Conservation (phyloP, 495 filamentous ascomycete species). For the Xylaria grammica region DNA sequence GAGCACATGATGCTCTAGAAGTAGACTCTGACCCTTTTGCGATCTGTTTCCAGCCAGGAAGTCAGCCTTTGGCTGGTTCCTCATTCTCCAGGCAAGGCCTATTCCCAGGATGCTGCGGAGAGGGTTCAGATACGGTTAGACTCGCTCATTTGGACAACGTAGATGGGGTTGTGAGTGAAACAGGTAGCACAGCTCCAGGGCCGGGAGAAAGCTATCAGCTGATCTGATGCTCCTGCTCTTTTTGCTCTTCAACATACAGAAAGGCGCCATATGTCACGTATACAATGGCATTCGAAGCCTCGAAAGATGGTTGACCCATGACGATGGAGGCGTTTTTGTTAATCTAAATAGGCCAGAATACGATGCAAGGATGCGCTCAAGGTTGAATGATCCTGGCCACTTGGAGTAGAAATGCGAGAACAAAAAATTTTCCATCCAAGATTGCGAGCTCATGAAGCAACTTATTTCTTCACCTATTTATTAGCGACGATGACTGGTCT, state of each 20-base stretch:
- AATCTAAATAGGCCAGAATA: neutral
- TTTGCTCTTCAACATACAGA: conserved; percentile 57
- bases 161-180: neutral
- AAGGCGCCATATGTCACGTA: conserved; percentile 75
- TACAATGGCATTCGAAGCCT: conserved; percentile 77
- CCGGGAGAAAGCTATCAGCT: neutral
- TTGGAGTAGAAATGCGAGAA: neutral
- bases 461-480: conserved; percentile 5
- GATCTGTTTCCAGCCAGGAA: conserved; percentile 73
- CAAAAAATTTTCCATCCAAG: conserved; percentile 12
- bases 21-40: conserved; percentile 69
- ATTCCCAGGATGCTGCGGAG: conserved; percentile 62
- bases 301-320: conserved; percentile 72
- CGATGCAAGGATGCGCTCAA: neutral
- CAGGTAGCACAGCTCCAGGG: neutral
- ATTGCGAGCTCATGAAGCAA: conserved; percentile 2
- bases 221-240: conserved; percentile 1
- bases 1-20: conserved; percentile 21
- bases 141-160: neutral
- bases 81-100: conserved; percentile 69
- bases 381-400: neutral
- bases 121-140: neutral
- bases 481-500: conserved; percentile 7
- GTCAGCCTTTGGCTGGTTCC: conserved; percentile 70
- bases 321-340: neutral